These are phyloP conservation scores for Aegilops umbellulata DNA, from an alignment of 176 grass and related monocot species.

Conservation along the genomic window DNA sequence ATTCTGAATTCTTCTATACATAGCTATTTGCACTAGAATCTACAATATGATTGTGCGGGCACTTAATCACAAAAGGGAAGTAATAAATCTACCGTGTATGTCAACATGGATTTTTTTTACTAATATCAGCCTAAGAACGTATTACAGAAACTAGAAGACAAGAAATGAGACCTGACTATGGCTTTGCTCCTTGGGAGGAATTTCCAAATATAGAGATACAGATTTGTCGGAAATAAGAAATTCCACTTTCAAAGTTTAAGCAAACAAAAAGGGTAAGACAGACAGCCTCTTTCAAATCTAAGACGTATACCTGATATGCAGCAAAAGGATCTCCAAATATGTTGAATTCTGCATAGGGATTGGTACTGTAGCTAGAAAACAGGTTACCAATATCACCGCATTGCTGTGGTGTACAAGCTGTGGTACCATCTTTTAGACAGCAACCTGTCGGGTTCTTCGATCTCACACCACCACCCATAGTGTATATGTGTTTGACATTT, in stretches of 20 bases:
- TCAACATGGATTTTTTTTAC: not conserved
- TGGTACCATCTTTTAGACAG: conserved; percentile 41
- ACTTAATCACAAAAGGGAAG: not conserved
- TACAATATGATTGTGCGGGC: not conserved
- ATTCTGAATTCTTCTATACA: not conserved
- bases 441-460: conserved; percentile 81
- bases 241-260: not conserved
- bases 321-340: conserved; percentile 91
- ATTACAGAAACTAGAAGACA: not conserved
- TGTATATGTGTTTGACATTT: conserved; percentile 88
- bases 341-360: conserved; percentile 85
- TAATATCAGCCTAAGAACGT: not conserved
- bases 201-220: not conserved
- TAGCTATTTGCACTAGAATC: not conserved
- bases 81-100: not conserved
- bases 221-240: not conserved
- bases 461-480: conserved; percentile 87
- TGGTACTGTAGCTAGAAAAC: conserved; percentile 64
- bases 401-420: conserved; percentile 53
- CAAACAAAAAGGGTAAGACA: not conserved
- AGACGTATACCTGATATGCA: conserved; percentile 69
- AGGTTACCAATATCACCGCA: conserved; percentile 83
- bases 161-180: not conserved
- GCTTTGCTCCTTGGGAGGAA: not conserved
- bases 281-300: not conserved